Evolutionary conservation across 192 early-diverging fungal genomes (phyloP).

Genomic region (Coemansia sp.): DNA sequence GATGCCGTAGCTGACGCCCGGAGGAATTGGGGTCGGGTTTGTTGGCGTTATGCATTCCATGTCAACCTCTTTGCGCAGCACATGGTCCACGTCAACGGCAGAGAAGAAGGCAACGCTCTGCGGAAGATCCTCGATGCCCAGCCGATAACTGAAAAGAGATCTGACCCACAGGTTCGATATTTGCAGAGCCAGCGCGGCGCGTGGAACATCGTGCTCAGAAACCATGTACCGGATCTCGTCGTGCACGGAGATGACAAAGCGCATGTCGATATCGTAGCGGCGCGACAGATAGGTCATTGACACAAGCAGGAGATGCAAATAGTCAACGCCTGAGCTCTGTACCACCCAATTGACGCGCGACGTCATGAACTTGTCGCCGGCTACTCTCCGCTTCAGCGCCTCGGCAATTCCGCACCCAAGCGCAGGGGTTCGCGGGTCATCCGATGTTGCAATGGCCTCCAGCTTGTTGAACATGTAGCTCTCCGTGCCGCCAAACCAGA

Average conservation of each 20-base stretch:
- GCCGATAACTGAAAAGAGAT: slow-evolving; percentile 76
- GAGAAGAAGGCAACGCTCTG: slow-evolving; percentile 94
- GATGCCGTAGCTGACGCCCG: slow-evolving; percentile 50
- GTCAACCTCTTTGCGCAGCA: slow-evolving; percentile 87
- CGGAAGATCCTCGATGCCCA: slow-evolving; percentile 87
- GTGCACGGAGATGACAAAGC: slow-evolving; percentile 90
- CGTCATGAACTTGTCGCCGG: slow-evolving; percentile 70
- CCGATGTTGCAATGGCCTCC: slow-evolving; percentile 73
- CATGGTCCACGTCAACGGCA: slow-evolving; percentile 87
- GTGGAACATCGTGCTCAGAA: slow-evolving; percentile 67
- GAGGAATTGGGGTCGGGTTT: slow-evolving; percentile 59
- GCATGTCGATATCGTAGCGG: slow-evolving; percentile 72
- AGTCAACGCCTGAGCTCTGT: slow-evolving; percentile 97
- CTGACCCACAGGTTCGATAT: slow-evolving; percentile 92
- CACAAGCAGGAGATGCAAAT: slow-evolving; percentile 87
- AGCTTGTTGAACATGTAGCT: slow-evolving; percentile 93
- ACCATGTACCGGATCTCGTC: slow-evolving; percentile 93
- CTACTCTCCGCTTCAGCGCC: slow-evolving; percentile 65
- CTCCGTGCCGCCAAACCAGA: slow-evolving; percentile 91
- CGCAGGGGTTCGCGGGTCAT: slow-evolving; percentile 80
- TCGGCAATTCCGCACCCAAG: slow-evolving; percentile 87
- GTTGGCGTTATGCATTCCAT: slow-evolving; percentile 87
- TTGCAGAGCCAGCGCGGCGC: slow-evolving; percentile 84
- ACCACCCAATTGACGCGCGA: slow-evolving; percentile 97
- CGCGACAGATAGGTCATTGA: slow-evolving; percentile 82